Conservation (phyloP, 2,329 filamentous ascomycete genomes). For the Esteya vermicola region DNA sequence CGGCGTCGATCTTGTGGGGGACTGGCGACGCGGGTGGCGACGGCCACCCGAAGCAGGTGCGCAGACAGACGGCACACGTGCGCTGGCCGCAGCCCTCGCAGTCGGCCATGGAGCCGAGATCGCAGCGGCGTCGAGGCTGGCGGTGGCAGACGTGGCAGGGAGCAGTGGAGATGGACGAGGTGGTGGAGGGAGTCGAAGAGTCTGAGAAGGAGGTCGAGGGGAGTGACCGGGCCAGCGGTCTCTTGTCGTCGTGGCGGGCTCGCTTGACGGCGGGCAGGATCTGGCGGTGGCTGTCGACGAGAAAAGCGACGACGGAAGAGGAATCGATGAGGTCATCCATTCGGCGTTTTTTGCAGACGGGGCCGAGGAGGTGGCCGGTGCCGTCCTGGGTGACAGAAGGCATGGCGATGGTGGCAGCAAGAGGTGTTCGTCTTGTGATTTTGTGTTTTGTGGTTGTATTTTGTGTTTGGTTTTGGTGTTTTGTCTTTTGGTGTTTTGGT, state of each 20-base stretch:
- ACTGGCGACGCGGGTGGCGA: neutral
- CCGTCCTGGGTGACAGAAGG: conserved; percentile 3
- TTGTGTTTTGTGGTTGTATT: too few relatives aligned
- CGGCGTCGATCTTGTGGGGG: too few relatives aligned
- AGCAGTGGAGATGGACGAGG: neutral
- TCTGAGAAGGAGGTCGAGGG: too few relatives aligned
- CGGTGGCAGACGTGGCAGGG: conserved; percentile 57
- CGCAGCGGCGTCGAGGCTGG: conserved; percentile 47
- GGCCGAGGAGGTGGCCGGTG: neutral
- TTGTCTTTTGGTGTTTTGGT: too few relatives aligned
- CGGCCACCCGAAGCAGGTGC: conserved; percentile 42
- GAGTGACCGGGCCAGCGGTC: neutral
- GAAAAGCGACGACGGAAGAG: neutral
- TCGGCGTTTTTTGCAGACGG: conserved; percentile 21
- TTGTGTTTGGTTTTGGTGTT: too few relatives aligned
- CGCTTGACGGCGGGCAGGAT: conserved; percentile 5
- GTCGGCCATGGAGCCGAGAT: conserved; percentile 51
- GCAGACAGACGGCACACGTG: conserved; percentile 56
- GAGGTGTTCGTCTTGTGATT: too few relatives aligned
- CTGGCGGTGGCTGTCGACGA: neutral
- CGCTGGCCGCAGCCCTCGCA: conserved; percentile 48
- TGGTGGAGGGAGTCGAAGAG: neutral
- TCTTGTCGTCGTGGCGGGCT: conserved; percentile 3
- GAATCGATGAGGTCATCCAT: conserved; percentile 17
- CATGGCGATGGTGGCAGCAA: conserved; percentile 1